Base-by-base conservation (phyloP, 306 rosid genomes). In the Quercus aquifolioides region DNA sequence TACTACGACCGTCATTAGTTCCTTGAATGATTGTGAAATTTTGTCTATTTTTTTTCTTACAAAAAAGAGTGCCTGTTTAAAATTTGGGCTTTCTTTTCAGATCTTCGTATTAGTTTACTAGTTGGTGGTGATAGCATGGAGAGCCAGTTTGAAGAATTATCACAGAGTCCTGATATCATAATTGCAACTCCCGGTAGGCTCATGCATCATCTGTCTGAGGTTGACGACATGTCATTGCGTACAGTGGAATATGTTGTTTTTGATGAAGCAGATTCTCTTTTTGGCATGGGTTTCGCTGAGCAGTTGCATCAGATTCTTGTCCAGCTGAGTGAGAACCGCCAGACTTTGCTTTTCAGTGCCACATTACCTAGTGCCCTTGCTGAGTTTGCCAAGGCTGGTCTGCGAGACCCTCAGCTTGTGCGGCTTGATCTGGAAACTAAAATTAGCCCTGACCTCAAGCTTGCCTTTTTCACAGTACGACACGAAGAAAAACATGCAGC, bases 81-180 rank as follows among this genome's bases (percentile, higher is more conserved):
- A 46, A 46, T 10, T 49, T 49, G 54, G 17, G 54, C 54, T 19
- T 63, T 25, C 8, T 14, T n/a, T 77, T 59, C 87, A 94, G 99
- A 94, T 80, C 90, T 94, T 83, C 92, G 91, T 38, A 82, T 86
- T 46, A 92, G 99, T 90, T 87, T 92, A 85, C 83, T 94, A 73
- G 99, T 94, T 60, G 99, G 99, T 4, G 99, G 99, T 28, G 97
- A 94, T 72, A 94, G 99, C 49, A 94, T 94, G 99, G 95, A 94
- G 80, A 81, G 78, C 64, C 99, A 92, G 76, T 92, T 94, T 79
- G 97, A 92, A 84, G 97, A 94, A 74, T 83, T 94, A 67, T 81
- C 97, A 8, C 97, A 90, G 77, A 88, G 81, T 79, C 99, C 97
- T 1, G 97, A 94, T 76, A 80, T 94, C 68, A 91, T 94, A 79